Evolutionary conservation across 1,139 yeast species (phyloP), one percentile per base, ranked within the genome.

Genomic region (Suhomyces atakaporum): DNA sequence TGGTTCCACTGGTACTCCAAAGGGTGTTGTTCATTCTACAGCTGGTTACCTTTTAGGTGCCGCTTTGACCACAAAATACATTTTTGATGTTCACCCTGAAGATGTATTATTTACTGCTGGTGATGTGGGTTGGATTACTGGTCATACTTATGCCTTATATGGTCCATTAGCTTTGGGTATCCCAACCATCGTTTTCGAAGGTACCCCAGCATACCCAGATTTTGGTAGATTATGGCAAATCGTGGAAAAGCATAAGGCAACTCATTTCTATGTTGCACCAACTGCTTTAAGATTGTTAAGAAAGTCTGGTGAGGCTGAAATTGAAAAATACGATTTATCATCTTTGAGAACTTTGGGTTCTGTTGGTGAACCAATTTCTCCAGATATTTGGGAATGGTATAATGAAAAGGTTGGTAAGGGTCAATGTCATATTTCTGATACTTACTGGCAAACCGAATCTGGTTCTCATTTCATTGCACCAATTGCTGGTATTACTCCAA

Each of bases 41-140:
- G 97, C 85, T 56, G 97, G 97, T 46, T 92, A 84, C 71, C 75
- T 92, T 51, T 74, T 92, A 50, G 97, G 97, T 48, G 97, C 97
- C 31, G 95, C 96, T 36, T 69, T 90, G 67, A 88, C 97, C 40
- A 87, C 97, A 42, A 86, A 84, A 65, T 92, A 90, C 64, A 86
- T 90, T 40, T 92, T 92, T 60, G 98, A 94, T 63, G 76, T 92
- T 40, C 96, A 88, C 61, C 79, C 82, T 36, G 84, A 85, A 53
- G 98, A 92, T 63, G 77, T 85, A 37, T 73, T 92, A 44, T 92
- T 92, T 75, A 90, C 97, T 35, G 97, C 97, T 37, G 97, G 97
- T 62, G 98, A 92, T 64, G 96, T 92, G 36, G 98, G 98, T 62
- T 92, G 98, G 98, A 92, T 92, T 60, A 92, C 98, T 27, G 98